These are phyloP conservation scores for Schizopora paradoxa DNA, from an alignment of 1,284 basidiomycete species.

Conservation along the genomic window DNA sequence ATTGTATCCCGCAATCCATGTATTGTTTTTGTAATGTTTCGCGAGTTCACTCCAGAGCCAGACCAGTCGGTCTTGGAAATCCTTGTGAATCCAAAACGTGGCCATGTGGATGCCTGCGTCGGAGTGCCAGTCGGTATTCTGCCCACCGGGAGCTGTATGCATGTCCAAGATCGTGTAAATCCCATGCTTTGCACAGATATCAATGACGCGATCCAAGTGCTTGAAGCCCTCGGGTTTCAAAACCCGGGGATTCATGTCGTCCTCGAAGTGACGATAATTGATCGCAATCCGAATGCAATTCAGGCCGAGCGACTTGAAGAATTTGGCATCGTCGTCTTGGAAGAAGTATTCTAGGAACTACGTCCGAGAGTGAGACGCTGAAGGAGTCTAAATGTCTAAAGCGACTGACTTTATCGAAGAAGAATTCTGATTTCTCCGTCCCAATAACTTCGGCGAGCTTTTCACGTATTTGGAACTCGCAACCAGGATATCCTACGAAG, in stretches of 20 bases:
- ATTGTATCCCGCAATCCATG: conserved; percentile 38
- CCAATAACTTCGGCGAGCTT: conserved; percentile 35
- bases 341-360: conserved; percentile 40
- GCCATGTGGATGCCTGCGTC: conserved; percentile 25
- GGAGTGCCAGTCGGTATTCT: conserved; percentile 26
- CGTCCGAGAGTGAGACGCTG: too few species aligned
- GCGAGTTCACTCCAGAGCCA: conserved; percentile 38
- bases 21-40: conserved; percentile 37
- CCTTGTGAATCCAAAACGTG: conserved; percentile 39
- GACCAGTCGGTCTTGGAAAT: conserved; percentile 41
- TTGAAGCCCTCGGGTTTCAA: conserved; percentile 28
- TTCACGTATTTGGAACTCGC: conserved; percentile 35
- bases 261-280: conserved; percentile 31
- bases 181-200: conserved; percentile 29
- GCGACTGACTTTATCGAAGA: conserved; percentile 37
- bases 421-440: conserved; percentile 38
- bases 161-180: conserved; percentile 32
- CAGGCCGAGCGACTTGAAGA: conserved; percentile 33
- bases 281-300: conserved; percentile 33
- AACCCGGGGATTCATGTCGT: conserved; percentile 31
- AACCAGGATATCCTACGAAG: conserved; percentile 29
- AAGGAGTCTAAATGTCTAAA: too few species aligned
- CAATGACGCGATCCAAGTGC: conserved; percentile 32
- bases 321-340: conserved; percentile 34
- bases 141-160: conserved; percentile 27